A percentile compares a stretch with the other conserved stretches of the same genome.
These are phyloP conservation scores for Heritiera littoralis DNA, from an alignment of 345 rosid species.

Conservation along the genomic window DNA sequence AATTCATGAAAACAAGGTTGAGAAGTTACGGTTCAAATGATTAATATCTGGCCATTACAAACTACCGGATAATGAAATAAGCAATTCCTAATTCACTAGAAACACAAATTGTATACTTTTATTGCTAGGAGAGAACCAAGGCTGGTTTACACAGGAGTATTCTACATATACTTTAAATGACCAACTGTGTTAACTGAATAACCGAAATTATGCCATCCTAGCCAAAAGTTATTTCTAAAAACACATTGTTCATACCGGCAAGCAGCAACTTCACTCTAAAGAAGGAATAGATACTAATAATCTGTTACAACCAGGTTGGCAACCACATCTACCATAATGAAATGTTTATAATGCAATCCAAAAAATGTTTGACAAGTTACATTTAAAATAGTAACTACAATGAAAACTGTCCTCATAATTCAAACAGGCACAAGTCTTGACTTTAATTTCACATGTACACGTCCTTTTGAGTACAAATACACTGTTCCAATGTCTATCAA, in stretches of 20 bases:
- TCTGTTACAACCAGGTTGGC: too few relatives aligned
- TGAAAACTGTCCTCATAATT: neutral
- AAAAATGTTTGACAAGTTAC: neutral
- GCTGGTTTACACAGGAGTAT: neutral
- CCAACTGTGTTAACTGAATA: too few relatives aligned
- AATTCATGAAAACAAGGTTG: neutral
- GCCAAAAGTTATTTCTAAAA: too few relatives aligned
- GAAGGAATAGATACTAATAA: too few relatives aligned
- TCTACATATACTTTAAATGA: too few relatives aligned
- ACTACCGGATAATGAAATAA: neutral
- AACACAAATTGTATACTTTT: neutral
- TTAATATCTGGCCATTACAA: neutral
- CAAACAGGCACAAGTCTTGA: neutral
- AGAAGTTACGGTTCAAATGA: neutral
- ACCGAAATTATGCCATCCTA: too few relatives aligned
- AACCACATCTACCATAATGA: neutral
- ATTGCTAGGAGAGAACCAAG: neutral
- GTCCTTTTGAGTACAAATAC: neutral
- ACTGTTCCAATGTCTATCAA: neutral
- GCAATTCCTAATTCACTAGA: slow-evolving; percentile 3
- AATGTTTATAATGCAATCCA: neutral
- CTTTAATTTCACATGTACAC: neutral
- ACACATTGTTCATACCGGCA: too few relatives aligned
- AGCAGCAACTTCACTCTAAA: too few relatives aligned
- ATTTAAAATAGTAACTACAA: neutral